Evolutionary conservation across 257 asterid genomes (phyloP), one percentile per base, ranked within the genome.

Genomic region (Nicotiana obtusifolia): DNA sequence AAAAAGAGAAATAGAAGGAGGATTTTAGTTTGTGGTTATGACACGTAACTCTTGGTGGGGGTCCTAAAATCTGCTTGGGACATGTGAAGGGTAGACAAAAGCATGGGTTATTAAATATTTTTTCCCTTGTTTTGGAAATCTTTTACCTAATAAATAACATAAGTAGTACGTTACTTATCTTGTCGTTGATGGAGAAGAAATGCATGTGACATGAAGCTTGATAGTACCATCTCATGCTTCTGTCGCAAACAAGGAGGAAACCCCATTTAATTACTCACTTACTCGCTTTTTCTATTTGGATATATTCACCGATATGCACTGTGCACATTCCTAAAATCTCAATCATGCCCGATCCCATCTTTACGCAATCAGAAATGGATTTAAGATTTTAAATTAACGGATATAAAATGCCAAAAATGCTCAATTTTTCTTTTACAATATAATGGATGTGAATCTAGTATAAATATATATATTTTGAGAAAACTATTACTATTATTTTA

Each of bases 221-320:
- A 84, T 85, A 85, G 87, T 37, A 82, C 88, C 86, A 85, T 89
- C 93, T 86, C 97, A 95, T 92, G 97, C 87, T 87, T 84, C 83
- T 92, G 97, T 92, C 88, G 83, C 91, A 87, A 89, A 91, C 85
- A 82, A 82, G 80, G 82, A 82, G 80, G 85, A 79, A 82, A 24
- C 10, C 6, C 37, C 26, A 78, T 85, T 83, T 52, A 68, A 79
- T 83, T 80, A 53, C 35, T 54, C 41, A 6, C 35, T 30, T 37
- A 8, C 30, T 17, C 64, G 26, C 33, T 14, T 44, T 37, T 78
- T 14, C 57, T 14, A 52, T 52, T 14, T 52, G 16, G 57, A 15
- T 15, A 52, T 52, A 52, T 52, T 52, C 57, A 52, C 16, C 17
- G 57, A 14, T 3, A 52, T 52, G 17, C 57, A 52, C 19, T 26